phyloP scores from a whole-genome alignment of 1,139 yeast species.

The Sugiyamaella paludigena region DNA sequence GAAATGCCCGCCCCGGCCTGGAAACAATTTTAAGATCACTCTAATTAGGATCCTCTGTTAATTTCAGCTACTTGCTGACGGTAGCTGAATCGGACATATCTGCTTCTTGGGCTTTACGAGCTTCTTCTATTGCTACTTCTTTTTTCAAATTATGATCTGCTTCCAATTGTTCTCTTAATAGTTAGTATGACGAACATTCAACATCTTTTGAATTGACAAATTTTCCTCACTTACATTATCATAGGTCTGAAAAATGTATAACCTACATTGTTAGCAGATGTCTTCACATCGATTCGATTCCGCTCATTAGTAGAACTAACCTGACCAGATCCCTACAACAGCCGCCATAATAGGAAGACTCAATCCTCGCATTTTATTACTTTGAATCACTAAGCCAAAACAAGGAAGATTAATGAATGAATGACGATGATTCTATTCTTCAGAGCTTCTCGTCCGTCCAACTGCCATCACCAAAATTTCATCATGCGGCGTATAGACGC shows the following conservation, averaged over 20 bases:
- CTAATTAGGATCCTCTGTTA: too few relatives aligned
- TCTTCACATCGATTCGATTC: slow-evolving; percentile 31
- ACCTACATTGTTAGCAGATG: slow-evolving; percentile 40
- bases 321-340: slow-evolving; percentile 20
- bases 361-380: slow-evolving; percentile 7
- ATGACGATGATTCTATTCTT: too few relatives aligned
- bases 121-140: slow-evolving; percentile 16
- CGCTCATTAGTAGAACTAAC: slow-evolving; percentile 9
- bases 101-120: slow-evolving; percentile 3
- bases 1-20: too few relatives aligned
- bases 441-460: too few relatives aligned
- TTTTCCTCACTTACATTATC: slow-evolving; percentile 53
- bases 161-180: slow-evolving; percentile 59
- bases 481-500: too few relatives aligned
- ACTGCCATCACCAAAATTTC: too few relatives aligned
- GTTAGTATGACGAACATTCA: slow-evolving; percentile 19
- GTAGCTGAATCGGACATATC: background rate
- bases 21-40: too few relatives aligned
- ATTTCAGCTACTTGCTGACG: too few relatives aligned
- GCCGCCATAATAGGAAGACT: slow-evolving; percentile 11
- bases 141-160: slow-evolving; percentile 60
- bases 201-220: background rate
- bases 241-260: slow-evolving; percentile 72
- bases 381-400: too few relatives aligned
- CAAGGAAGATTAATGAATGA: too few relatives aligned